Base-by-base conservation (phyloP, 345 rosid genomes). In the Corchorus capsularis region DNA sequence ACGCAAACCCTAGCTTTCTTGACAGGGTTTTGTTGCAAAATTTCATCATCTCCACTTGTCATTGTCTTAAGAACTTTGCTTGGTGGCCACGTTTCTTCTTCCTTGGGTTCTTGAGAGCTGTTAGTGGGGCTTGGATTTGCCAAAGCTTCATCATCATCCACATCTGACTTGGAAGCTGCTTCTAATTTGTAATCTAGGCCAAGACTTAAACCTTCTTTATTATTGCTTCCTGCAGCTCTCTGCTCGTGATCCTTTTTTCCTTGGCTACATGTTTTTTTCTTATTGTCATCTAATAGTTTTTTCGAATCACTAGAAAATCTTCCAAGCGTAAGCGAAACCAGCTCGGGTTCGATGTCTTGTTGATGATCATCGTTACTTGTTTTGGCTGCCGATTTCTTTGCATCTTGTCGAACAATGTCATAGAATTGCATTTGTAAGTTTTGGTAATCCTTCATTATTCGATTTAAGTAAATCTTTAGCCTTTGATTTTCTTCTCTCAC, bases 1-100 rank as follows among this genome's bases (percentile, higher is more conserved):
- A 95, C 98, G 34, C 89, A 93, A 85, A 95, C 99, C 89, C 97
- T 90, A 81, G 92, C 83, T 85, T 86, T 95, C 88, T 95, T 95
- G 37, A 80, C 83, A 2, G 89, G 83, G 75, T 79, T 90, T 75
- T 90, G 96, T 39, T 85, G 91, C 59, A 79, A 79, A 61, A 67
- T 73, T 78, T 90, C 96, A 34, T 89, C 88, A 32, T 85, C 91
- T 72, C 76, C 83, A 27, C 66, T 76, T 79, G 83, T 78, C 74
- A 37, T 34, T 22, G 81, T 82, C 81, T 86, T 87, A 19, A 52
- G 62, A 75, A 13, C 81, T 68, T 85, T 86, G 50, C 75, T 78
- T 7, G 84, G 83, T 0, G 83, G 82, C 86, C 86, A 80, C 4
- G 83, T 79, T 77, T 86, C 78, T 46, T 83, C 90, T 69, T 86